Base-by-base conservation (phyloP, 441 rosid species). In the Breynia disticha region DNA sequence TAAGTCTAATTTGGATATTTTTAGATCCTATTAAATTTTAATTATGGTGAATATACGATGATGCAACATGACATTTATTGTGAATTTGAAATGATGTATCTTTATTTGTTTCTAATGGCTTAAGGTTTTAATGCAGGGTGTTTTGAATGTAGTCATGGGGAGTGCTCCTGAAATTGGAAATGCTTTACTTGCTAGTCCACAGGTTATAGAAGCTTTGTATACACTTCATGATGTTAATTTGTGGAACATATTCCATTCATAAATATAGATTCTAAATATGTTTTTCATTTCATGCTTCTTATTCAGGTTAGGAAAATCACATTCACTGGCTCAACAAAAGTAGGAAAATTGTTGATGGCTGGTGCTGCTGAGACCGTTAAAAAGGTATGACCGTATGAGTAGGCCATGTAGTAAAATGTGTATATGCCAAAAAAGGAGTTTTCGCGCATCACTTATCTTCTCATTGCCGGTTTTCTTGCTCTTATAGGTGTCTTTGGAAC, bases 341-440 rank as follows among this genome's bases (percentile, higher is more conserved):
- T 94, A 46, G 97, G 99, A 63, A 94, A 94, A 79, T 85, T 80
- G 72, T 81, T 85, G 79, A 90, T 94, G 99, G 96, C 87, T 19
- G 97, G 86, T 57, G 87, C 96, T 61, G 95, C 99, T 50, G 78
- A 65, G 63, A 90, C 96, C 19, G 97, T 87, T 70, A 90, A 94
- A 77, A 94, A 64, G 94, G 96, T 87, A 73, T 41, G 44, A 11
- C 3, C 13, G 96, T 87, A 73, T 41, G 44, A 11, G 9, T 41
- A 41, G 35, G 35, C 1, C 35, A 28, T 28, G 35, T 28, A 28
- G 35, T 28, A 9, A 9, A n/a, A 28, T 28, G 35, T 28, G 8
- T 28, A 28, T 28, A 28, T 28, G 35, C 8, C 35, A 28, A 28
- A 28, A 16, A n/a, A 28, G 11, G 28, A 22, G 15, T 15, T 24